These are phyloP conservation scores for Jaenimonas drosophilae DNA, from an alignment of 208 protist species.

Conservation along the genomic window DNA sequence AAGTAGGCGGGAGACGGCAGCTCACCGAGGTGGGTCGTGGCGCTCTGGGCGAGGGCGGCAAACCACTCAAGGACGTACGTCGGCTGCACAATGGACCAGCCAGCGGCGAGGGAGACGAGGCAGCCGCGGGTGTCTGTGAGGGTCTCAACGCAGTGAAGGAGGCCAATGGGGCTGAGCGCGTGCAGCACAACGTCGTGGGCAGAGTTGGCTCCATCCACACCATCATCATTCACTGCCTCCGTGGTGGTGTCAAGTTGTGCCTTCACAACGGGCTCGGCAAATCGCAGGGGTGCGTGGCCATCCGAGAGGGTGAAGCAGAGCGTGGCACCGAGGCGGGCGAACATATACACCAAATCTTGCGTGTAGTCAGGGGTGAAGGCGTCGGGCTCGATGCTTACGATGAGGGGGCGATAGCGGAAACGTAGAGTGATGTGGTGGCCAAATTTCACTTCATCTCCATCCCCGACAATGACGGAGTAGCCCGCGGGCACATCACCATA, in stretches of 20 bases:
- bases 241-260: no score
- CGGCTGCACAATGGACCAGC: constrained; percentile 61
- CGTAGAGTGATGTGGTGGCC: constrained; percentile 22
- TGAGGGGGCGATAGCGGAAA: constrained; percentile 57
- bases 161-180: constrained; percentile 34
- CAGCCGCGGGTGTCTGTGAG: constrained; percentile 45
- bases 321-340: constrained; percentile 53
- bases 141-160: constrained; percentile 40
- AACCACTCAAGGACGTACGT: constrained; percentile 79
- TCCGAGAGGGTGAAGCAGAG: constrained; percentile 28
- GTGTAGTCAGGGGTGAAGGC: constrained; percentile 27
- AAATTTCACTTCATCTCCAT: constrained; percentile 43
- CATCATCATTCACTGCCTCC: no score
- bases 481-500: constrained; percentile 18
- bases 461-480: constrained; percentile 18
- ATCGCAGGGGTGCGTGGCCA: no score
- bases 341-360: constrained; percentile 44
- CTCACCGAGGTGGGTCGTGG: constrained; percentile 40
- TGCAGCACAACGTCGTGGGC: no score
- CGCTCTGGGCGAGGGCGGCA: constrained; percentile 39
- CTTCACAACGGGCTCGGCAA: no score
- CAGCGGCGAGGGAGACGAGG: constrained; percentile 48
- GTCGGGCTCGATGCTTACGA: constrained; percentile 44
- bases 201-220: no score
- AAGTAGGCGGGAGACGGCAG: constrained; percentile 53